A percentile compares a stretch with the other conserved stretches of the same genome.
phyloP scores from a whole-genome alignment of 2,329 filamentous ascomycete genomes.

The Nigrospora osmanthi region DNA sequence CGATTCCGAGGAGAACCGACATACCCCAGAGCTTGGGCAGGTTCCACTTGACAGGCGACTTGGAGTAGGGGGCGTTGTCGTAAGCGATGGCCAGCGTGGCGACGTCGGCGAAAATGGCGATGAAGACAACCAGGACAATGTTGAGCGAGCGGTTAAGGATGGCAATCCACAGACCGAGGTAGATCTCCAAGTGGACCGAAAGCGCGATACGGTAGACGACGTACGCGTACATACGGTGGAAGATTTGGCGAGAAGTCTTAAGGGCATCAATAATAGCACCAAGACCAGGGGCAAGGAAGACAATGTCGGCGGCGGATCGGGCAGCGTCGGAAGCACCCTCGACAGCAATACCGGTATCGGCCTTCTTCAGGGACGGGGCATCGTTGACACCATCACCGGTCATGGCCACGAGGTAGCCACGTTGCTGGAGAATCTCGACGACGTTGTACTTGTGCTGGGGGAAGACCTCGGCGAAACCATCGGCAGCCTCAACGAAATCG shows the following conservation, averaged over 20 bases:
- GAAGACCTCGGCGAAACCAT: slow-evolving; percentile 92
- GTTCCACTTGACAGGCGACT: slow-evolving; percentile 89
- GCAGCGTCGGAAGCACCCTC: slow-evolving; percentile 88
- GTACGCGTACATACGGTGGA: slow-evolving; percentile 95
- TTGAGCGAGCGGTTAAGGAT: slow-evolving; percentile 80
- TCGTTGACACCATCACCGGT: slow-evolving; percentile 95
- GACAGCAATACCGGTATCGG: slow-evolving; percentile 93
- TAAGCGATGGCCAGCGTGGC: slow-evolving; percentile 89
- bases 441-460: slow-evolving; percentile 94
- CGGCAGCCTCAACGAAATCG: slow-evolving; percentile 90
- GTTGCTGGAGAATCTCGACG: slow-evolving; percentile 87
- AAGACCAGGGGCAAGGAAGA: slow-evolving; percentile 85
- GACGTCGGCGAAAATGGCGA: slow-evolving; percentile 90
- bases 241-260: slow-evolving; percentile 90
- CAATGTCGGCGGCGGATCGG: slow-evolving; percentile 85
- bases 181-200: slow-evolving; percentile 85
- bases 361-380: slow-evolving; percentile 86
- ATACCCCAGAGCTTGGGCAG: slow-evolving; percentile 90
- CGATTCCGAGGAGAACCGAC: slow-evolving; percentile 73
- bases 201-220: slow-evolving; percentile 92
- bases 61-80: slow-evolving; percentile 83
- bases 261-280: slow-evolving; percentile 89
- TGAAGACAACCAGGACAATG: slow-evolving; percentile 84
- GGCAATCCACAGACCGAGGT: slow-evolving; percentile 85
- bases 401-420: slow-evolving; percentile 92